Conservation (phyloP, 1,284 basidiomycete species). For the Leucoagaricus sp. region DNA sequence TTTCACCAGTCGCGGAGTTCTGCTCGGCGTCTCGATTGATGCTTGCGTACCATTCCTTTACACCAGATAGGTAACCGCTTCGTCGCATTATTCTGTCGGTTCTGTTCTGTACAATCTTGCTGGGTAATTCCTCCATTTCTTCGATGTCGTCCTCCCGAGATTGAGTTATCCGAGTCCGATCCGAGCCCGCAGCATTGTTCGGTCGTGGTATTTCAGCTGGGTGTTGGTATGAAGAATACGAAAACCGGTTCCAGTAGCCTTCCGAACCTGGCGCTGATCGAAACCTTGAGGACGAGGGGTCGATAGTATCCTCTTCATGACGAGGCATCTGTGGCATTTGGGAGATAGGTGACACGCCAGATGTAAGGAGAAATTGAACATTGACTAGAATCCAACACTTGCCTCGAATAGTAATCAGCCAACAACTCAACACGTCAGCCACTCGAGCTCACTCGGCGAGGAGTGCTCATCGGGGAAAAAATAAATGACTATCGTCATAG, state of each 20-base stretch:
- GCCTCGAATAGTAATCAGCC: neutral
- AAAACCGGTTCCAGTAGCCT: slow-evolving; percentile 36
- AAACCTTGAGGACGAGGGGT: neutral
- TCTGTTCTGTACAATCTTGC: neutral
- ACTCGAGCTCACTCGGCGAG: no score
- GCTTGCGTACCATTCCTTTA: slow-evolving; percentile 50
- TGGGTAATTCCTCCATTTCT: neutral
- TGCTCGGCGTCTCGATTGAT: neutral
- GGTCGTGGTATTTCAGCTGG: slow-evolving; percentile 61
- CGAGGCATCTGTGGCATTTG: neutral
- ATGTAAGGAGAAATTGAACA: neutral
- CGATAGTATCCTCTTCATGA: neutral
- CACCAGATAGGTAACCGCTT: slow-evolving; percentile 40
- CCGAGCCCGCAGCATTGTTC: slow-evolving; percentile 19
- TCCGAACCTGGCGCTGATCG: neutral
- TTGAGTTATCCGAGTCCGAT: neutral
- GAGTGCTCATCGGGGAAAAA: no score
- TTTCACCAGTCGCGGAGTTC: neutral
- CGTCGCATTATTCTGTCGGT: slow-evolving; percentile 21
- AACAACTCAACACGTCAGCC: neutral
- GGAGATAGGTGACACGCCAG: neutral
- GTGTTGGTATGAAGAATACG: slow-evolving; percentile 57
- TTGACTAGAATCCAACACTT: neutral
- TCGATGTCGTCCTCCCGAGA: neutral
- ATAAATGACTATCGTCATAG: neutral